Evolutionary conservation across 2,329 filamentous ascomycete genomes (phyloP), one percentile per base, ranked within the genome.

Genomic region (Paramyrothecium sp.): DNA sequence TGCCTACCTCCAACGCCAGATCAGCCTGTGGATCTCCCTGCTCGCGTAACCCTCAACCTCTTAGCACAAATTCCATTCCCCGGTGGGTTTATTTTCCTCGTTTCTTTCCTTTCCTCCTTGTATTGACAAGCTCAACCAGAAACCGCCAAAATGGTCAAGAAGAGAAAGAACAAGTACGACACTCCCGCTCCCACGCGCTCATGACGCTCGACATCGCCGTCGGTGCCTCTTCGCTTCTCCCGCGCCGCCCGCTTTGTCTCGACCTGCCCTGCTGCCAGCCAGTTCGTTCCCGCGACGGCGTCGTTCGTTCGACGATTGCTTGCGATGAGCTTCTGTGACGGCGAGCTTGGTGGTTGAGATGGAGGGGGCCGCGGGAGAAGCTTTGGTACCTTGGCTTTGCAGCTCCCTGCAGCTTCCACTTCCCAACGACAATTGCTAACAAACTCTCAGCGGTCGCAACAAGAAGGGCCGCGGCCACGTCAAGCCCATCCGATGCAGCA

Each of bases 401-500:
- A 30, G 26, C 20, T 8, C 16, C 47, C 5, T 54, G 34, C 23
- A 63, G 33, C 33, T 44, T 34, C 47, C 7, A 33, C 33, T 44
- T 34, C 47, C 7, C 19, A 49, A n/a, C 34, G 49, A 20, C 38
- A 44, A 16, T 50, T 63, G 53, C 64, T 67, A 63, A 69, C 54
- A 58, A 11, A 13, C 53, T 59, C 53, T 55, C 78, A 96, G 91
- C 86, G 94, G 94, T 81, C 92, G 94, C 80, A 97, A 98, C 91
- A 97, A 97, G 92, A 97, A 97, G 84, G 94, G 95, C 81, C 92
- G 95, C 81, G 95, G 95, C 85, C 94, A 98, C 88, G 92, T 96
- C 84, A 99, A 99, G 89, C 96, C 95, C 76, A 97, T 99, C 84
- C 91, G 84, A 71, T 87, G 84, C 83, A 83, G 79, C 79, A 87